Evolutionary conservation across 257 asterid genomes (phyloP).

Genomic region (Solanum sitiens): DNA sequence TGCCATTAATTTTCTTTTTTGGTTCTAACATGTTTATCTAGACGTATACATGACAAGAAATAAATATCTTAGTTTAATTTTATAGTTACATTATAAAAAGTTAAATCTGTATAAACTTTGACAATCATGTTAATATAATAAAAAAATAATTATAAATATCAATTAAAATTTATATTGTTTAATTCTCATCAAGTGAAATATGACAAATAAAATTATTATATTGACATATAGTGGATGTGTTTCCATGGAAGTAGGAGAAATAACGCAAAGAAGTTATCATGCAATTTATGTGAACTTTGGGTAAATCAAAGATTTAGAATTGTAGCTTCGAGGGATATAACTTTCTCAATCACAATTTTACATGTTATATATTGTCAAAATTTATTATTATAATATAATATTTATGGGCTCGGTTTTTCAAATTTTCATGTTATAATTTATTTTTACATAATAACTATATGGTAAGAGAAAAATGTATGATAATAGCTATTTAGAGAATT

Average conservation of each 20-base stretch:
- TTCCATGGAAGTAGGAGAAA: background rate
- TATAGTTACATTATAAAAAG: background rate
- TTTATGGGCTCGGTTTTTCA: no score
- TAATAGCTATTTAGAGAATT: no score
- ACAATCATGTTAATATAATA: accelerated
- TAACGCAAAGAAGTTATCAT: background rate
- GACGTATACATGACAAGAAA: background rate
- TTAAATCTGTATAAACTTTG: background rate
- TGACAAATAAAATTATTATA: background rate
- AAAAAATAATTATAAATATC: background rate
- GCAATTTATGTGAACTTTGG: background rate
- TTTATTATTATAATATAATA: no score
- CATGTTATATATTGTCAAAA: background rate
- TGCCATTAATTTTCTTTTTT: background rate
- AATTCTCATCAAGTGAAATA: background rate
- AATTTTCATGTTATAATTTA: no score
- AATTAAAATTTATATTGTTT: no score
- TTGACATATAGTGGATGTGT: background rate
- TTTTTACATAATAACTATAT: no score
- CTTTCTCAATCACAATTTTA: background rate
- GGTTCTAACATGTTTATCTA: background rate
- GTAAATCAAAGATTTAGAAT: background rate
- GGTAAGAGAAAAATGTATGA: no score
- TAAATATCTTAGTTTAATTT: background rate
- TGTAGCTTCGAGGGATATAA: background rate